Evolutionary conservation across 371 early-diverging fungal genomes (phyloP).

Genomic region (Haplosporangium sp.): DNA sequence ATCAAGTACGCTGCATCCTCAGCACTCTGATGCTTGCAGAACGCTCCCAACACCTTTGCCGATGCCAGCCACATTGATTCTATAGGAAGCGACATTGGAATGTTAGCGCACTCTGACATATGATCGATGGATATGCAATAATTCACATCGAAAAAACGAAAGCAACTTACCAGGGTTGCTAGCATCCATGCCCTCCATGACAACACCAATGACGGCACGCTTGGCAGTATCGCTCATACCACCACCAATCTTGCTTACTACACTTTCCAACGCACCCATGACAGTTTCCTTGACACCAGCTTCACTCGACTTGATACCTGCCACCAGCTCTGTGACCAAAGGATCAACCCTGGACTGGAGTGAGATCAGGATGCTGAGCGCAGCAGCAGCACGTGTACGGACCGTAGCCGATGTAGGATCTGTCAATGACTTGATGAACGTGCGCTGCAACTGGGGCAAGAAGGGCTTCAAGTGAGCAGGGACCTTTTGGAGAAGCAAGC

Average conservation of each 20-base stretch:
- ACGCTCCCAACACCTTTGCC: conserved; percentile 63
- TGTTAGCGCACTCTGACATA: neutral
- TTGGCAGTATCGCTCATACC: conserved; percentile 72
- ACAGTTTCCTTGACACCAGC: conserved; percentile 69
- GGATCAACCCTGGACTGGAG: conserved; percentile 91
- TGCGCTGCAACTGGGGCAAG: conserved; percentile 97
- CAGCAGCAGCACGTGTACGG: conserved; percentile 84
- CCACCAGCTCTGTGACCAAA: conserved; percentile 82
- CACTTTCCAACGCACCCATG: conserved; percentile 73
- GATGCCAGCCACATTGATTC: conserved; percentile 58
- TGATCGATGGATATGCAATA: neutral
- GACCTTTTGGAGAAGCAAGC: conserved; percentile 81
- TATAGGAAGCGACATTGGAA: neutral
- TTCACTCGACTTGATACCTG: conserved; percentile 76
- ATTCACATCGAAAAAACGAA: neutral
- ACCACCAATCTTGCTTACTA: conserved; percentile 64
- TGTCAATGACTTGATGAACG: conserved; percentile 91
- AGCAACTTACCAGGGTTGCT: conserved; percentile 45
- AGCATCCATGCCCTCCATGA: conserved; percentile 61
- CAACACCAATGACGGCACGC: conserved; percentile 63
- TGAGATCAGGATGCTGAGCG: conserved; percentile 81
- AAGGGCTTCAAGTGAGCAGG: conserved; percentile 93
- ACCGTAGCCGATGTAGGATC: conserved; percentile 77
- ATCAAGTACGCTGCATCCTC: conserved; percentile 58
- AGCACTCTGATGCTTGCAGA: conserved; percentile 59